Evolutionary conservation across 208 protist species (phyloP).

Genomic region (Crithidia thermophila): DNA sequence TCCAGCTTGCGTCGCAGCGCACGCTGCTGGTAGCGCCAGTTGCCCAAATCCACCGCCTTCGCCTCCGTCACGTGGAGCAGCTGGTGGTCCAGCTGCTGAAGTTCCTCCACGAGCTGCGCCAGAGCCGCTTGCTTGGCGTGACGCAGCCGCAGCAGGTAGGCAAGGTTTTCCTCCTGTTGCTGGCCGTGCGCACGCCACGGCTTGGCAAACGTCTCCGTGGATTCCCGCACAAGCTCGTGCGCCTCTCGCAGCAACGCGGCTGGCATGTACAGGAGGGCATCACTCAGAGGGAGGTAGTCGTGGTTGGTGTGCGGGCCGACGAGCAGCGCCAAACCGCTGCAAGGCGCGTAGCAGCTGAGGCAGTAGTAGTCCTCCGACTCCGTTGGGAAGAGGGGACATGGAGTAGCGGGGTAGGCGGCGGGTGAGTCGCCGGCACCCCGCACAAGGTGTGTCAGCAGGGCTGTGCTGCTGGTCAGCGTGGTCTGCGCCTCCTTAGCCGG

Average conservation of each 20-base stretch:
- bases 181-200: constrained; percentile 39
- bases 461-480: background rate
- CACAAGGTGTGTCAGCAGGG: constrained; percentile 7
- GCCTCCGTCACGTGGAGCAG: constrained; percentile 40
- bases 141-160: constrained; percentile 34
- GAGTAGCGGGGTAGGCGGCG: background rate
- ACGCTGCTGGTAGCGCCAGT: constrained; percentile 57
- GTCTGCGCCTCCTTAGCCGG: too few relatives aligned
- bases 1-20: constrained; percentile 20
- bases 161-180: constrained; percentile 32
- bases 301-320: constrained; percentile 78
- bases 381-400: constrained; percentile 28
- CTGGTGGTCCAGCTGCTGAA: constrained; percentile 41
- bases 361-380: constrained; percentile 64
- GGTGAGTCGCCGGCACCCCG: background rate
- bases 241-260: constrained; percentile 50
- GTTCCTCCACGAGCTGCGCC: constrained; percentile 42
- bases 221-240: constrained; percentile 25
- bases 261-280: constrained; percentile 56
- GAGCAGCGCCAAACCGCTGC: constrained; percentile 54
- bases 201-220: constrained; percentile 44
- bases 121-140: constrained; percentile 35
- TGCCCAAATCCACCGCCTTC: constrained; percentile 47
- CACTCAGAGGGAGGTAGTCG: constrained; percentile 49
- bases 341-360: constrained; percentile 50